Conservation (phyloP, 768 basidiomycete genomes). For the Hypholoma fasciculare region DNA sequence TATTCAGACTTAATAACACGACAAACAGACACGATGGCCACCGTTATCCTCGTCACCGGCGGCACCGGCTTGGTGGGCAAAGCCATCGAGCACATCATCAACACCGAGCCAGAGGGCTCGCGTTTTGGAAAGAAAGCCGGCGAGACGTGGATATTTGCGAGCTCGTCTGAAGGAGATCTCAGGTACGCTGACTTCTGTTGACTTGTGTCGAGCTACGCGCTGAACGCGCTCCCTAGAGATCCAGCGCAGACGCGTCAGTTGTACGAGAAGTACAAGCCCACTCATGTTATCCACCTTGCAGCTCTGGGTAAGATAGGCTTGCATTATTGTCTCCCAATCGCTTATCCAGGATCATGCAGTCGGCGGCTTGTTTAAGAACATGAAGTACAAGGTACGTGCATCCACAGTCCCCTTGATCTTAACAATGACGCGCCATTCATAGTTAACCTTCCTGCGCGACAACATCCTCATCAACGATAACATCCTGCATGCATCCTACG, state of each 20-base stretch:
- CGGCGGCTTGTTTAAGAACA: slow-evolving; percentile 94
- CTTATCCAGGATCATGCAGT: slow-evolving; percentile 44
- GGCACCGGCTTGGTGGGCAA: slow-evolving; percentile 88
- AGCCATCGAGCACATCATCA: slow-evolving; percentile 76
- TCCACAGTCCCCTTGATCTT: neutral
- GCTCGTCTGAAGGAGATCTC: slow-evolving; percentile 81
- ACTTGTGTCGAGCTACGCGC: neutral
- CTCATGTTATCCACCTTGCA: slow-evolving; percentile 95
- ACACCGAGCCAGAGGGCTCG: slow-evolving; percentile 76
- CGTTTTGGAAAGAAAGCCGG: slow-evolving; percentile 73
- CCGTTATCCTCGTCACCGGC: slow-evolving; percentile 78
- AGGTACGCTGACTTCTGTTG: slow-evolving; percentile 44
- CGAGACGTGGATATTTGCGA: slow-evolving; percentile 87
- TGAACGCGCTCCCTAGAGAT: slow-evolving; percentile 49
- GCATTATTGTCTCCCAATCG: neutral
- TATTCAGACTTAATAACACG: too few relatives aligned
- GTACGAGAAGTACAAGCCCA: slow-evolving; percentile 91
- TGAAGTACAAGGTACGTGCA: slow-evolving; percentile 81
- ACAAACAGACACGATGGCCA: slow-evolving; percentile 26
- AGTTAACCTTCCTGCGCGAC: slow-evolving; percentile 92
- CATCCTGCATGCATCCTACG: slow-evolving; percentile 75
- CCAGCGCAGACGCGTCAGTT: slow-evolving; percentile 64
- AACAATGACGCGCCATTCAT: slow-evolving; percentile 1
- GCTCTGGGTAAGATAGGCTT: slow-evolving; percentile 67
- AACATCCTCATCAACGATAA: slow-evolving; percentile 97